phyloP scores from a whole-genome alignment of 305 asterid species.

The Ilex paraguariensis region DNA sequence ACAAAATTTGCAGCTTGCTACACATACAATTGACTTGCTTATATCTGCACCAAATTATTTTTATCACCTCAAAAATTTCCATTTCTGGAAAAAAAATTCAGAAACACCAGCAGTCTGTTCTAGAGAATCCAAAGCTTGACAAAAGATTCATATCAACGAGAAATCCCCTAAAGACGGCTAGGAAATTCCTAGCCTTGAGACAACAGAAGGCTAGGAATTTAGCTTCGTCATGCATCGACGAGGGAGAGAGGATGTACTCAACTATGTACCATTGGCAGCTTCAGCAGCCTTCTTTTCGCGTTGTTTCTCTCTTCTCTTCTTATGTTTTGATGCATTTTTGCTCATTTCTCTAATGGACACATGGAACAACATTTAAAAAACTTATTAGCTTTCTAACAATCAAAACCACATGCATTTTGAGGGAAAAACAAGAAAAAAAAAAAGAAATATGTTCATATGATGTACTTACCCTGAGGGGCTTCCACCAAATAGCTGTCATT shows the following conservation, averaged over 20 bases:
- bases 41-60: no score
- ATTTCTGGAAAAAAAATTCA: no score
- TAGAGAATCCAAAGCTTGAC: no score
- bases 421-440: slow-evolving; percentile 1
- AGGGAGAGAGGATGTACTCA: not conserved
- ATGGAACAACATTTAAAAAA: not conserved
- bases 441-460: not conserved
- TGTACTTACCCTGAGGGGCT: slow-evolving; percentile 61
- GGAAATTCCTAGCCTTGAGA: no score
- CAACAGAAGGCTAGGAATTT: no score
- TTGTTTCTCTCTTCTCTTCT: slow-evolving; percentile 86
- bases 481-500: slow-evolving; percentile 72
- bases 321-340: slow-evolving; percentile 81
- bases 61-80: no score
- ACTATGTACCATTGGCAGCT: slow-evolving; percentile 31
- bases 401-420: not conserved
- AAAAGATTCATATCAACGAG: no score
- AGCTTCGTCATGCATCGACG: no score
- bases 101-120: no score
- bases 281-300: slow-evolving; percentile 81
- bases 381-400: not conserved
- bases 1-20: no score
- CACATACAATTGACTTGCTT: no score
- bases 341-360: slow-evolving; percentile 55
- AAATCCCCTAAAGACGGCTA: no score